These are phyloP conservation scores for Maudiozyma turicensis DNA, from an alignment of 805 yeast genomes.

Conservation along the genomic window DNA sequence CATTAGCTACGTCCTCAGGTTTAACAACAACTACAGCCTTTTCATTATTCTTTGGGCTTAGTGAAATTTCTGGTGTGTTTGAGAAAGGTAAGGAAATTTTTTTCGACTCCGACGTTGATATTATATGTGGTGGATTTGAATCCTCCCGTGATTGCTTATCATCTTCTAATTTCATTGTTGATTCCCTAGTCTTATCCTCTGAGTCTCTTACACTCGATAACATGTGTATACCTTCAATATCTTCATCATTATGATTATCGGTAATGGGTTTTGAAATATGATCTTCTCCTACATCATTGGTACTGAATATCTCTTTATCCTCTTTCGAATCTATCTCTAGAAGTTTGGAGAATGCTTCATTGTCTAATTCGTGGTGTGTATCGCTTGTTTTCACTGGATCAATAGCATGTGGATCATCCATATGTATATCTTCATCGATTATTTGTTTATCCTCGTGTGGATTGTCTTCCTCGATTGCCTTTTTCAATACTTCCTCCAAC, in stretches of 20 bases:
- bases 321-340: conserved; percentile 26
- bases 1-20: conserved; percentile 3
- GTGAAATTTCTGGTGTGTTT: not conserved
- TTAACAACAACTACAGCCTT: not conserved
- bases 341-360: conserved; percentile 25
- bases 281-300: conserved; percentile 9
- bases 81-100: not conserved
- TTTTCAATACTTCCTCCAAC: not conserved
- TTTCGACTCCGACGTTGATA: not conserved
- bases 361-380: conserved; percentile 18
- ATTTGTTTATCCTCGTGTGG: not conserved
- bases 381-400: conserved; percentile 1
- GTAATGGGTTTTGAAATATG: not conserved
- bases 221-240: not conserved
- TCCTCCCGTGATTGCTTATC: not conserved
- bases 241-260: not conserved
- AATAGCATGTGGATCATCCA: not conserved
- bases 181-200: not conserved
- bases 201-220: not conserved
- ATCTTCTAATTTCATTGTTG: not conserved
- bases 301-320: conserved; percentile 16
- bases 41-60: not conserved
- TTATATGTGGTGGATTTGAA: not conserved
- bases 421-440: not conserved
- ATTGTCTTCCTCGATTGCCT: not conserved